Evolutionary conservation across 1,284 basidiomycete species (phyloP), one percentile per base, ranked within the genome.

Genomic region (Sphaerobolus stellatus): DNA sequence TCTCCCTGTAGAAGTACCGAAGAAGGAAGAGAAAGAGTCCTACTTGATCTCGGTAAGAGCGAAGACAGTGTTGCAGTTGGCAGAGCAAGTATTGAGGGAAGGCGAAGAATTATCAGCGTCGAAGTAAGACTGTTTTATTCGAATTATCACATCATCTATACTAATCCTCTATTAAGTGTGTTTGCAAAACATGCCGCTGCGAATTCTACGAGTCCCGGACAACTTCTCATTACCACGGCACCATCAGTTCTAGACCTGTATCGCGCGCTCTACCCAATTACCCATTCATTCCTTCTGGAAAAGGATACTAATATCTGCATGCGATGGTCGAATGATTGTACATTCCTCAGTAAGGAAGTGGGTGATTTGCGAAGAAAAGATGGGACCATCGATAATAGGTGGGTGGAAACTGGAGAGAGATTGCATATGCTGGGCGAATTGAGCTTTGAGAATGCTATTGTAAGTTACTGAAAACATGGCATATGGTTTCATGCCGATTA

Each of bases 271-370:
- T 87, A 90, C 68, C 92, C 91, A n/a, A 80, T 88, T 6, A 77
- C 79, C 40, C 87, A 86, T 59, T 71, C 76, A 1, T 64, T 73
- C 22, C 73, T 78, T 25, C 70, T 92, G 34, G 64, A 71, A 14
- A 71, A 78, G 31, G 78, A 81, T 0, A 76, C 87, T 4, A 81
- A 83, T 14, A 71, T 80, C 27, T 76, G 82, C 1, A 87, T 98
- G 79, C 83, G 88, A 50, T 90, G 92, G 66, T 85, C 90, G 24
- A 98, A 98, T 68, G 92, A 97, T 61, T 93, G 88, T 62, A 67
- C 80, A 25, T 94, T 88, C 68, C 74, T 98, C 56, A 74, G 70
- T 43, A 75, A 70, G 27, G 79, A 80, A 66, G 66, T 81, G 11
- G 68, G 68, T 56, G 74, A 68, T 18, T 59, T 81, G 20, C 76